Conservation (phyloP, 768 basidiomycete species). For the Sporobolomyces pararoseus region DNA sequence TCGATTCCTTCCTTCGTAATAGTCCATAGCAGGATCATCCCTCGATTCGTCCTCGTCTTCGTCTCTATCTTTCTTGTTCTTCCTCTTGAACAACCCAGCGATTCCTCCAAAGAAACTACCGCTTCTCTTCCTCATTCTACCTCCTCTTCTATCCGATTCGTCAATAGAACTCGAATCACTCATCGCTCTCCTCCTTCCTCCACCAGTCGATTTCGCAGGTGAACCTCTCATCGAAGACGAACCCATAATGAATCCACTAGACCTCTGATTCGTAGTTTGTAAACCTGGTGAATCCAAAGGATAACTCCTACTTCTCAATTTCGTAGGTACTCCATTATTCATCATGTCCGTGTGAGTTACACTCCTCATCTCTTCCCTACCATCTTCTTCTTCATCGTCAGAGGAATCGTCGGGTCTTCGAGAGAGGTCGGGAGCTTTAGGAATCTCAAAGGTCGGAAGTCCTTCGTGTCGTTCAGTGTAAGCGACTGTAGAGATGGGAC, state of each 20-base stretch:
- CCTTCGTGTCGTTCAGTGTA: conserved; percentile 30
- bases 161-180: conserved; percentile 29
- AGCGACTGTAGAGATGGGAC: conserved; percentile 13
- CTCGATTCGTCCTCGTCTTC: not conserved
- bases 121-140: conserved; percentile 14
- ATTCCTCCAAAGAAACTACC: conserved; percentile 36
- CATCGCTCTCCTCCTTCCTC: conserved; percentile 18
- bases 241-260: conserved; percentile 1
- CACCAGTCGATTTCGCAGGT: too few species aligned
- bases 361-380: not conserved
- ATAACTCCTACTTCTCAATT: conserved; percentile 10
- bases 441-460: conserved; percentile 34
- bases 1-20: conserved; percentile 11
- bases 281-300: conserved; percentile 11
- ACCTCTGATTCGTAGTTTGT: not conserved
- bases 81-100: conserved; percentile 30
- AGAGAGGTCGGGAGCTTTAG: conserved; percentile 32
- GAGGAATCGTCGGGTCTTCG: conserved; percentile 16
- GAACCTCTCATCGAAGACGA: not conserved
- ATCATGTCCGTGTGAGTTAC: not conserved
- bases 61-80: conserved; percentile 15
- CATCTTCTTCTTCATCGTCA: conserved; percentile 16
- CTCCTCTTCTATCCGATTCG: not conserved
- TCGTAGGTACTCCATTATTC: not conserved
- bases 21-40: conserved; percentile 8